A percentile compares a stretch with the other conserved stretches of the same genome.
These are phyloP conservation scores for Clarireedia homoeocarpa DNA, from an alignment of 2,329 filamentous ascomycete genomes.

Conservation along the genomic window DNA sequence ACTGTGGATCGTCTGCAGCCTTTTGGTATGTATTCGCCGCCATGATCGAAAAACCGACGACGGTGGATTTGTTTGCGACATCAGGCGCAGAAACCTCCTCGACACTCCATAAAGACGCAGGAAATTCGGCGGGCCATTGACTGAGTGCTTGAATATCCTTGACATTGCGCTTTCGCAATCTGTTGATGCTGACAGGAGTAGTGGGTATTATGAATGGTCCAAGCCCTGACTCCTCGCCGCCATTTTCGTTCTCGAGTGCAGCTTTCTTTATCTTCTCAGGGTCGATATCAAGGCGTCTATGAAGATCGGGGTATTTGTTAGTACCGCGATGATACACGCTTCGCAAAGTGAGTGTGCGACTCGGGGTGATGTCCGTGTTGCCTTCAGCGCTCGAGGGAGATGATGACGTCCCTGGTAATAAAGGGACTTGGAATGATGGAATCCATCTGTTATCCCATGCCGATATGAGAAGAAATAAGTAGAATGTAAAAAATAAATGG, in stretches of 20 bases:
- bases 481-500: not conserved
- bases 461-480: not conserved
- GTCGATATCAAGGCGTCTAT: constrained; percentile 5
- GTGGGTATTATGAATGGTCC: constrained; percentile 3
- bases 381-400: not conserved
- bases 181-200: constrained; percentile 3
- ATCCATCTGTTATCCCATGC: constrained; percentile 7
- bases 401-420: not conserved
- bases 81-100: constrained; percentile 59
- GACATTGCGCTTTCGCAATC: constrained; percentile 4
- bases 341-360: constrained; percentile 7
- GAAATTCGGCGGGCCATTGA: not conserved
- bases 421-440: not conserved
- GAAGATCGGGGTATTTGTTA: constrained; percentile 1
- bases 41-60: constrained; percentile 78
- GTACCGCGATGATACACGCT: constrained; percentile 8
- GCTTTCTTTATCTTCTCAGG: constrained; percentile 7
- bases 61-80: constrained; percentile 72
- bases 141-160: constrained; percentile 7
- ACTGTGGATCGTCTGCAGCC: constrained; percentile 61
- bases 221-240: not conserved
- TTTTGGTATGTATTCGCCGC: constrained; percentile 79
- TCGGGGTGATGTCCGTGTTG: not conserved
- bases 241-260: not conserved
- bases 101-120: constrained; percentile 5